A percentile compares a stretch with the other conserved stretches of the same genome.
Conservation (phyloP, 352 stramenopile genomes). For the Peronospora tabacina region DNA sequence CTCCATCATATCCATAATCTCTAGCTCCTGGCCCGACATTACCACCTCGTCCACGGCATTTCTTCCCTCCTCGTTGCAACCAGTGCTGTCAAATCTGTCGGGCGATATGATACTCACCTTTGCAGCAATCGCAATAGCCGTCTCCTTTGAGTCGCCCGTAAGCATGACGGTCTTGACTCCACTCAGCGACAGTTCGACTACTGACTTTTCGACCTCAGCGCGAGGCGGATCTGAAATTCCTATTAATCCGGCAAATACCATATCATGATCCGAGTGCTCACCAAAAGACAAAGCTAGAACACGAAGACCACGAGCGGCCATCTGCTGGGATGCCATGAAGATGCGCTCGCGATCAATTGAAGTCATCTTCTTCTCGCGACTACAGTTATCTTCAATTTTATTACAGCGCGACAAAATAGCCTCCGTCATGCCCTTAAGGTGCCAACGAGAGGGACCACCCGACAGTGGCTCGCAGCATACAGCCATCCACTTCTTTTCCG, state of each 20-base stretch:
- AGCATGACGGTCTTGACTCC: slow-evolving; percentile 87
- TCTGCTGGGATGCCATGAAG: slow-evolving; percentile 46
- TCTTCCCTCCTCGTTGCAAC: slow-evolving; percentile 26
- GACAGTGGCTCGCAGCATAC: slow-evolving; percentile 62
- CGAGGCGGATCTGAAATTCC: slow-evolving; percentile 86
- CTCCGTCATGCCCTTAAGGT: slow-evolving; percentile 81
- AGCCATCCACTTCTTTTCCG: slow-evolving; percentile 95
- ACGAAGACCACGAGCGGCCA: slow-evolving; percentile 72
- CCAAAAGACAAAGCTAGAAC: slow-evolving; percentile 89
- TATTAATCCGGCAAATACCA: slow-evolving; percentile 91
- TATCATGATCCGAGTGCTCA: slow-evolving; percentile 61
- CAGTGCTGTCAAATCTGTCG: slow-evolving; percentile 27
- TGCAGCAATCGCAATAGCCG: slow-evolving; percentile 90
- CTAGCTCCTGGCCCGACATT: slow-evolving; percentile 85
- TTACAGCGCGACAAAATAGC: slow-evolving; percentile 66
- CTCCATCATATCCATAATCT: slow-evolving; percentile 84
- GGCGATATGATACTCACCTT: slow-evolving; percentile 88
- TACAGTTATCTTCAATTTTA: slow-evolving; percentile 67
- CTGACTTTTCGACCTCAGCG: slow-evolving; percentile 54
- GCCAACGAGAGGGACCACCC: slow-evolving; percentile 49
- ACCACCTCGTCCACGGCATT: slow-evolving; percentile 40
- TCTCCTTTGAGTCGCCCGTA: slow-evolving; percentile 94
- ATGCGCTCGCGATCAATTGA: slow-evolving; percentile 57
- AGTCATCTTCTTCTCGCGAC: slow-evolving; percentile 57
- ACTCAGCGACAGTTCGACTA: slow-evolving; percentile 44